Conservation (phyloP, 2,329 filamentous ascomycete genomes). For the Fusarium mangiferae region DNA sequence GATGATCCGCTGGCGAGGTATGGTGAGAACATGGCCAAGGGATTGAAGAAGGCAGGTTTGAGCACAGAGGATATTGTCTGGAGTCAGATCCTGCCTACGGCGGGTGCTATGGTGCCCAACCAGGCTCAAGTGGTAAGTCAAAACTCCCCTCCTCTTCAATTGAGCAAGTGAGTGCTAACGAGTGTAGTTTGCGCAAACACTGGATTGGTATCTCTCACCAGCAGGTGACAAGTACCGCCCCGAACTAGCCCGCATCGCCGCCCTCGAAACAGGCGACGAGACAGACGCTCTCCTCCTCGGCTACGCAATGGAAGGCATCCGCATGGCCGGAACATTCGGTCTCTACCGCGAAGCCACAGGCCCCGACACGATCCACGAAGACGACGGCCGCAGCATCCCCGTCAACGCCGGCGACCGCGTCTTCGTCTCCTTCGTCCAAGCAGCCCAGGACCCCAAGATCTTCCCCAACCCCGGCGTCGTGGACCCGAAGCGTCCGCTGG, state of each 20-base stretch:
- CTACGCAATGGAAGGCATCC: slow-evolving; percentile 77
- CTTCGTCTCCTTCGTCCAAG: slow-evolving; percentile 69
- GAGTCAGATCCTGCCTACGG: slow-evolving; percentile 75
- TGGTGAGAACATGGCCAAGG: slow-evolving; percentile 72
- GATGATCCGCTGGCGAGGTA: slow-evolving; percentile 69
- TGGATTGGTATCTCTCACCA: slow-evolving; percentile 76
- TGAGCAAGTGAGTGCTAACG: slow-evolving; percentile 28
- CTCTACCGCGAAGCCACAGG: slow-evolving; percentile 66
- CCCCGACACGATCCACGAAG: slow-evolving; percentile 58
- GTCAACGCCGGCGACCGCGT: slow-evolving; percentile 69
- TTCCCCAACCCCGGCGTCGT: slow-evolving; percentile 72
- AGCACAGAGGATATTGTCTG: slow-evolving; percentile 74
- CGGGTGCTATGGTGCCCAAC: slow-evolving; percentile 74
- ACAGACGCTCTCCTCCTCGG: slow-evolving; percentile 72
- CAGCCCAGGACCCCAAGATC: slow-evolving; percentile 64
- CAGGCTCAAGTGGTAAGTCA: slow-evolving; percentile 72
- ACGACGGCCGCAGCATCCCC: slow-evolving; percentile 61
- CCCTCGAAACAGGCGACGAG: slow-evolving; percentile 63
- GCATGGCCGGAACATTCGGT: slow-evolving; percentile 71
- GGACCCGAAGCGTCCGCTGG: slow-evolving; percentile 70
- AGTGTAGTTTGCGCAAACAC: slow-evolving; percentile 72
- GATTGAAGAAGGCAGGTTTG: slow-evolving; percentile 71
- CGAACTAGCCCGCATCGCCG: slow-evolving; percentile 69
- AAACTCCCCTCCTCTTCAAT: neutral
- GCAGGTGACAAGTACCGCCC: slow-evolving; percentile 65